Conservation (phyloP, 2,329 filamentous ascomycete genomes). For the Knufia fluminis region DNA sequence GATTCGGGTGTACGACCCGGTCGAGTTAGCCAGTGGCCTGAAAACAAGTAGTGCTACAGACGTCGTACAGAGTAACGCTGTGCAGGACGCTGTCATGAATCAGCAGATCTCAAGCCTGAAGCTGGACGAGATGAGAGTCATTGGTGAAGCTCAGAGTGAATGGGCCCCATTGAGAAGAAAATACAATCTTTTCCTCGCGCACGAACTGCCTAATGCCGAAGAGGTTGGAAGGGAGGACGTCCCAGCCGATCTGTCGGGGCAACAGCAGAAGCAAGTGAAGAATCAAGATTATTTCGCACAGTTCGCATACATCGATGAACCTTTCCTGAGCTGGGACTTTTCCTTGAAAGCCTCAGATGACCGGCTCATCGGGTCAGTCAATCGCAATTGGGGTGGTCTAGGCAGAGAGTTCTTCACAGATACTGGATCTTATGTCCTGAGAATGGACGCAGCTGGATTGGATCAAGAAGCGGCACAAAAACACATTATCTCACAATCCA, state of each 20-base stretch:
- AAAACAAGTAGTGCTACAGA: slow-evolving; percentile 26
- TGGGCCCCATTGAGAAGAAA: slow-evolving; percentile 55
- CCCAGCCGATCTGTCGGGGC: slow-evolving; percentile 38
- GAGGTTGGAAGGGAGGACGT: slow-evolving; percentile 11
- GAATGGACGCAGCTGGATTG: slow-evolving; percentile 52
- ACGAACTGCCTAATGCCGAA: slow-evolving; percentile 29
- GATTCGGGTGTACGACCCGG: slow-evolving; percentile 48
- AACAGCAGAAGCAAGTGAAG: slow-evolving; percentile 37
- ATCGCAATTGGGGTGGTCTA: slow-evolving; percentile 55
- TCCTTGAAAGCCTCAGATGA: slow-evolving; percentile 44
- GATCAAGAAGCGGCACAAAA: slow-evolving; percentile 30
- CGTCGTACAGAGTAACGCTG: slow-evolving; percentile 8
- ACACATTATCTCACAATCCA: slow-evolving; percentile 33
- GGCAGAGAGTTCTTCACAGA: slow-evolving; percentile 57
- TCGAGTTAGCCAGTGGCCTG: slow-evolving; percentile 30
- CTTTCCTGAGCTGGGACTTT: slow-evolving; percentile 58
- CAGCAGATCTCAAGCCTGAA: slow-evolving; percentile 46
- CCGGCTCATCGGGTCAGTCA: slow-evolving; percentile 50
- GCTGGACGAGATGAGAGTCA: slow-evolving; percentile 51
- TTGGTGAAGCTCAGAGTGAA: slow-evolving; percentile 55
- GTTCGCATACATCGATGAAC: slow-evolving; percentile 55
- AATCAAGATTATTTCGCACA: slow-evolving; percentile 43
- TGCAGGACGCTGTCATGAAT: slow-evolving; percentile 32
- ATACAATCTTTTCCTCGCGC: slow-evolving; percentile 56
- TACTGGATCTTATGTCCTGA: slow-evolving; percentile 54